A percentile compares a stretch with the other conserved stretches of the same genome.
Evolutionary conservation across 2,329 filamentous ascomycete genomes (phyloP).

Genomic region (Phaeomoniella chlamydospora): DNA sequence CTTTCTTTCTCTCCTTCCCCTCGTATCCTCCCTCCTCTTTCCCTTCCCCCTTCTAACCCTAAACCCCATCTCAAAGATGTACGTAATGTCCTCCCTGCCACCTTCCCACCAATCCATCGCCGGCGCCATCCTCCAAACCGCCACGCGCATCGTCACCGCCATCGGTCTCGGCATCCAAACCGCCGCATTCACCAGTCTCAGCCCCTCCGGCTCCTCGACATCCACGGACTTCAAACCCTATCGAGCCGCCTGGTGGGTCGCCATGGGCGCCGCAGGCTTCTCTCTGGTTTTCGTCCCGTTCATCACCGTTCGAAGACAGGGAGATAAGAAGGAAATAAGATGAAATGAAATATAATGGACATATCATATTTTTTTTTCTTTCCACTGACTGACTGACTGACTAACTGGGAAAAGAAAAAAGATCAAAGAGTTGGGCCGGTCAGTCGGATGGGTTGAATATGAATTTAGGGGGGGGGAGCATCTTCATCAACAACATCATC

Average conservation of each 20-base stretch:
- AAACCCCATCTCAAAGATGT: constrained; percentile 33
- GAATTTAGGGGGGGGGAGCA: too few relatives aligned
- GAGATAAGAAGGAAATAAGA: constrained; percentile 8
- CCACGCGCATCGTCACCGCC: constrained; percentile 45
- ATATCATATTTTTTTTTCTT: too few relatives aligned
- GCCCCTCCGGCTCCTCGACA: constrained; percentile 7
- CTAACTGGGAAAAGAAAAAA: too few relatives aligned
- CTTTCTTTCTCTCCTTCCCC: constrained; percentile 13
- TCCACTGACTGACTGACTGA: too few relatives aligned
- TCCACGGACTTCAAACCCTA: constrained; percentile 10
- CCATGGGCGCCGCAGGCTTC: constrained; percentile 8
- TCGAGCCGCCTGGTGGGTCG: constrained; percentile 12
- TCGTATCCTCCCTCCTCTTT: background rate
- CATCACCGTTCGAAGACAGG: constrained; percentile 11
- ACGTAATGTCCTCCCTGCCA: constrained; percentile 52
- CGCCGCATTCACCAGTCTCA: constrained; percentile 19
- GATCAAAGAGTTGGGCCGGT: too few relatives aligned
- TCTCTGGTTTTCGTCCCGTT: constrained; percentile 11
- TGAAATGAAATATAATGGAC: too few relatives aligned
- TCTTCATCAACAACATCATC: too few relatives aligned
- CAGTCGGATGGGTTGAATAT: too few relatives aligned
- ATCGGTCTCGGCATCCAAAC: constrained; percentile 49
- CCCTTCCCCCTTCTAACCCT: constrained; percentile 13
- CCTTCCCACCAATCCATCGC: constrained; percentile 49
- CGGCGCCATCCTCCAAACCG: constrained; percentile 54